Conservation (phyloP, 257 asterid genomes). For the Knoxia roxburghii region DNA sequence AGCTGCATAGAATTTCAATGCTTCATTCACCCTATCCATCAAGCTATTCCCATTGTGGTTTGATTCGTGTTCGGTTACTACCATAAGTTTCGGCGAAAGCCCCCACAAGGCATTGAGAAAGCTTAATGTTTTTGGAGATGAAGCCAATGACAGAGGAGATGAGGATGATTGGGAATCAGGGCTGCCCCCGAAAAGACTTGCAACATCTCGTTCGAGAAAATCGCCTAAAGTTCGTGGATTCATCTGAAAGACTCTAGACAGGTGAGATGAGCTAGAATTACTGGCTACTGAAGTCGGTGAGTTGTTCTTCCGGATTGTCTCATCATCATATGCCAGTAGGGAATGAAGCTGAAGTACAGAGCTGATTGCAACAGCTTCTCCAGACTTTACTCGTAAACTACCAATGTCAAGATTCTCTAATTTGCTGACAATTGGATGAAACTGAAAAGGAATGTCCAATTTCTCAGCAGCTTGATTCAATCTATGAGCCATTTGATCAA, state of each 20-base stretch:
- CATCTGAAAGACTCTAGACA: slow-evolving; percentile 27
- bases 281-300: slow-evolving; percentile 23
- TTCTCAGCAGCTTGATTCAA: slow-evolving; percentile 61
- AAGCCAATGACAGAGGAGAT: slow-evolving; percentile 26
- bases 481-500: slow-evolving; percentile 44
- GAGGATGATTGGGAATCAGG: slow-evolving; percentile 40
- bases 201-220: slow-evolving; percentile 48
- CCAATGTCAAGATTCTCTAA: slow-evolving; percentile 53
- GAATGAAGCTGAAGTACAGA: slow-evolving; percentile 54
- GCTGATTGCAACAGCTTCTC: slow-evolving; percentile 68
- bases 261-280: slow-evolving; percentile 23
- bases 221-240: slow-evolving; percentile 40
- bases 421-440: slow-evolving; percentile 43
- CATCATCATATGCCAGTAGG: slow-evolving; percentile 50
- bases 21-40: slow-evolving; percentile 57
- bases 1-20: slow-evolving; percentile 57
- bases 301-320: slow-evolving; percentile 19
- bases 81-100: slow-evolving; percentile 62
- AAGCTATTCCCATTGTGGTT: slow-evolving; percentile 43
- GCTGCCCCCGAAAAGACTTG: slow-evolving; percentile 26
- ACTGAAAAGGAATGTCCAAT: slow-evolving; percentile 61
- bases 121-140: slow-evolving; percentile 31
- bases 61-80: slow-evolving; percentile 69
- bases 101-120: slow-evolving; percentile 43
- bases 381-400: slow-evolving; percentile 52